Evolutionary conservation across 495 filamentous ascomycete genomes (phyloP).

Genomic region (Penicillium subrubescens): DNA sequence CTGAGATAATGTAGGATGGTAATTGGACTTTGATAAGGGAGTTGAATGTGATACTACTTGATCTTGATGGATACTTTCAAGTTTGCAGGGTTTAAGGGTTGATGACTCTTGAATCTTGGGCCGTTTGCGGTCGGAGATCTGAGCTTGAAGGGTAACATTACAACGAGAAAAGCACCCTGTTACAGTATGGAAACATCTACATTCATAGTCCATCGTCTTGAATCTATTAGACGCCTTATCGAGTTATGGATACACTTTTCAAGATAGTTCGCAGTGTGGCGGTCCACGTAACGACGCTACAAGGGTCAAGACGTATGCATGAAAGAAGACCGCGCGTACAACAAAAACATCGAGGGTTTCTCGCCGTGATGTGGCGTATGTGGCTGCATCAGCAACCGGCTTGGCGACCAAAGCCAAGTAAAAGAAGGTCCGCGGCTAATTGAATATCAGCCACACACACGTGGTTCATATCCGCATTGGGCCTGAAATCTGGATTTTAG

Average conservation of each 20-base stretch:
- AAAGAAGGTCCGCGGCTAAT: not conserved
- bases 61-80: not conserved
- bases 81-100: not conserved
- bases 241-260: not conserved
- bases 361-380: not conserved
- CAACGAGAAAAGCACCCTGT: not conserved
- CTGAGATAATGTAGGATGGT: not conserved
- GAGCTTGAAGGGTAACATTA: not conserved
- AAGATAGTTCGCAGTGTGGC: not conserved
- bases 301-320: not conserved
- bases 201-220: not conserved
- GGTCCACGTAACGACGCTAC: constrained; percentile 1
- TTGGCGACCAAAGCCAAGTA: not conserved
- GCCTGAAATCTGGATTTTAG: not conserved
- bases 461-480: constrained; percentile 9
- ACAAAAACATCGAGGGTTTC: not conserved
- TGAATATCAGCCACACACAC: constrained; percentile 10
- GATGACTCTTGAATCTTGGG: not conserved
- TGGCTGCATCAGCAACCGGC: not conserved
- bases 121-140: not conserved
- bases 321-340: constrained; percentile 1
- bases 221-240: not conserved
- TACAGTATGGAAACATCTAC: not conserved
- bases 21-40: not conserved
- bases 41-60: not conserved